A percentile compares a stretch with the other conserved stretches of the same genome.
Evolutionary conservation across 1,284 basidiomycete species (phyloP).

Genomic region (Malassezia sp.): DNA sequence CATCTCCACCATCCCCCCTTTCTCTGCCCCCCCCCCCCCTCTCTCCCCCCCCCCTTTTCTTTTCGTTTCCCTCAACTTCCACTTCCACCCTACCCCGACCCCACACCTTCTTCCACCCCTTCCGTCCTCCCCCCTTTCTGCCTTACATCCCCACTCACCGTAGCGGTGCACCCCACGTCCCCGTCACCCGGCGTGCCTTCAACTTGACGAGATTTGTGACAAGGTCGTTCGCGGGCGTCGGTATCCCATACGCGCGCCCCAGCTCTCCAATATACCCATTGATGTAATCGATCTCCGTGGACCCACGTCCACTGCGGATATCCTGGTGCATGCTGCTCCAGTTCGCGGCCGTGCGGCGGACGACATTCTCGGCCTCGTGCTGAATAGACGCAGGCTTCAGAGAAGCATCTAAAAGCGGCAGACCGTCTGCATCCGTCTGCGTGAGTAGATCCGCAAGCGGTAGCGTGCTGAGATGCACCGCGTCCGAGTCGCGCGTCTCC

Average conservation of each 20-base stretch:
- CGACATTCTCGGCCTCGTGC: conserved; percentile 27
- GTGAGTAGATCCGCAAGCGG: conserved; percentile 17
- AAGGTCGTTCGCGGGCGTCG: conserved; percentile 57
- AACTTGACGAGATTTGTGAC: conserved; percentile 58
- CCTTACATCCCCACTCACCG: background rate
- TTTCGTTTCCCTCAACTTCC: no score
- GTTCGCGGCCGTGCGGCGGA: conserved; percentile 26
- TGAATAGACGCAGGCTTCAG: conserved; percentile 28
- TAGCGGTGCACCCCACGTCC: conserved; percentile 11
- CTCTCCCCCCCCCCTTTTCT: no score
- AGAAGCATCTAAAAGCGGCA: conserved; percentile 27
- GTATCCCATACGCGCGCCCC: conserved; percentile 56
- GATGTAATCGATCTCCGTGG: conserved; percentile 55
- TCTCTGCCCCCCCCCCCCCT: no score
- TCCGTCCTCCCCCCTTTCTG: no score
- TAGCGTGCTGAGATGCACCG: conserved; percentile 7
- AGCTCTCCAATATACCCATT: conserved; percentile 71
- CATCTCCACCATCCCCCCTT: no score
- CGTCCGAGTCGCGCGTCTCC: conserved; percentile 2
- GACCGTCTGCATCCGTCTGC: conserved; percentile 15
- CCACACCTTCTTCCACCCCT: background rate
- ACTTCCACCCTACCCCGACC: background rate
- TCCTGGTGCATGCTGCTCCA: conserved; percentile 40
- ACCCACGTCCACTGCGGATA: conserved; percentile 20
- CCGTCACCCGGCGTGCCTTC: conserved; percentile 38